Conservation (phyloP, 2,329 filamentous ascomycete genomes). For the Paraconiothyrium sp. region DNA sequence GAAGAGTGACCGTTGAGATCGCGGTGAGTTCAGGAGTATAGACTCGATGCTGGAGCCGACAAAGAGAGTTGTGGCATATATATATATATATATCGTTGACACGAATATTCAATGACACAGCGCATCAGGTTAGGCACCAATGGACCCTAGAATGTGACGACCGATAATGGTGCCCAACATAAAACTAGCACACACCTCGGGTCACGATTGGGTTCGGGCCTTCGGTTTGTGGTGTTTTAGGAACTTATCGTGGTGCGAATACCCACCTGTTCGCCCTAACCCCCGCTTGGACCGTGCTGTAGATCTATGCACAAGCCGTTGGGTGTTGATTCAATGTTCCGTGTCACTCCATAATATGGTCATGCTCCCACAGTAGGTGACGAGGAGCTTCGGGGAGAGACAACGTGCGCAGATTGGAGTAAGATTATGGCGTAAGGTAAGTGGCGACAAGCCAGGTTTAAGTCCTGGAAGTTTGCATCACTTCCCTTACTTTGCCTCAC, state of each 20-base stretch:
- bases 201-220: neutral
- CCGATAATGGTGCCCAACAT: neutral
- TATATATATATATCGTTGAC: neutral
- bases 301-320: neutral
- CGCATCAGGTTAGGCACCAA: neutral
- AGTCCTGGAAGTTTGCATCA: too few species aligned
- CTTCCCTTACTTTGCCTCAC: too few species aligned
- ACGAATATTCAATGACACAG: neutral
- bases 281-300: neutral
- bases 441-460: too few species aligned
- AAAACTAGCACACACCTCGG: neutral
- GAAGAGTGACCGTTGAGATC: neutral
- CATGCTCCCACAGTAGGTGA: too few species aligned
- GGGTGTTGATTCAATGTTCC: too few species aligned
- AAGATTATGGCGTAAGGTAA: too few species aligned
- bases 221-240: neutral
- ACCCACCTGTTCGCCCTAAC: neutral
- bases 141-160: neutral
- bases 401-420: too few species aligned
- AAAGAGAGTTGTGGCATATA: neutral
- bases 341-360: too few species aligned
- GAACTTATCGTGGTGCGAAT: neutral
- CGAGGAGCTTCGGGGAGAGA: too few species aligned
- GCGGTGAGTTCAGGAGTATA: neutral
- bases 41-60: neutral